Evolutionary conservation across 2,329 filamentous ascomycete genomes (phyloP), one percentile per base, ranked within the genome.

Genomic region (Talaromyces sp.): DNA sequence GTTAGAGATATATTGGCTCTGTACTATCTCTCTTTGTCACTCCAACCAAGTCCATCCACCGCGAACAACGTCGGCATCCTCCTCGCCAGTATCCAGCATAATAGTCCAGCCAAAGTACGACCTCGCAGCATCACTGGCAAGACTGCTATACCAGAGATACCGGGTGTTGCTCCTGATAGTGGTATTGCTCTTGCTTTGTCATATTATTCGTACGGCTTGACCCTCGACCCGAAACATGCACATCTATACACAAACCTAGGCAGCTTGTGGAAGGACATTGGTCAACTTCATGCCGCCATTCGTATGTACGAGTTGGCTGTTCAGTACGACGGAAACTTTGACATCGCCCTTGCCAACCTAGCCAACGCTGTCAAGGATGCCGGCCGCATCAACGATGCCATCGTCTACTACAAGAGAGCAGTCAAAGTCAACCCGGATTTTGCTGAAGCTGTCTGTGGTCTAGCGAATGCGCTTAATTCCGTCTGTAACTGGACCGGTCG

Each of bases 301-400:
- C 89, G 90, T 69, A 98, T 99, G 94, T 99, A 99, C 74, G 93
- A 98, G 78, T 89, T 92, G 70, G 95, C 95, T 11, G 95, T 99
- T 15, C 85, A 87, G 2, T 98, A 93, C 74, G 95, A 99, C 76
- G 88, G 88, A n/a, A 91, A 89, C 27, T 99, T 99, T 73, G 95
- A 99, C 73, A 99, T 99, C 73, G 95, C 95, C 38, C 81, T 99
- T 64, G 96, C 95, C 3, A 99, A 99, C 73, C 84, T 99, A 25
- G 95, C 95, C 64, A 99, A 99, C 76, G 95, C 95, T 8, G 93
- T 99, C 70, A 99, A 99, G 77, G 95, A 99, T 76, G 92, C 96
- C 71, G 95, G 95, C 2, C 88, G 91, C 51, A 92, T 98, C 70
- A 91, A 88, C 65, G 95, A 99, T 75, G 95, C 95, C 1, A 98